Conservation (phyloP, 2,329 filamentous ascomycete genomes). For the Colletotrichum orbiculare region DNA sequence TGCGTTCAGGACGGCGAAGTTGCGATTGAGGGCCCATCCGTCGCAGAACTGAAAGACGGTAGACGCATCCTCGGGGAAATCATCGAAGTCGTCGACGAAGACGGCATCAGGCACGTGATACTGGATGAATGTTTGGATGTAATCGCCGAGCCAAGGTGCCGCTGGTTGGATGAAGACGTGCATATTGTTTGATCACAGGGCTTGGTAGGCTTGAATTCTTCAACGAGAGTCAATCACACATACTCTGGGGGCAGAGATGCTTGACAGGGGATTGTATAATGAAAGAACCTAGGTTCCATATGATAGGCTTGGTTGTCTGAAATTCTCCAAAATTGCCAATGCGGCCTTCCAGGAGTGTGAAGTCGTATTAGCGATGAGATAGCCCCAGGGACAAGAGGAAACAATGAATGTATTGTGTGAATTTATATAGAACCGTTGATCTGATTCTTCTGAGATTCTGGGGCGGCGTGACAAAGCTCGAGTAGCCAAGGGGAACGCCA, state of each 20-base stretch:
- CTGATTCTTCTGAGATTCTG: neutral
- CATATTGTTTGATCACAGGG: conserved; percentile 32
- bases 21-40: conserved; percentile 47
- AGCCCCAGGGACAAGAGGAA: neutral
- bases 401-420: neutral
- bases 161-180: conserved; percentile 42
- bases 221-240: neutral
- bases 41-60: conserved; percentile 48
- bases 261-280: conserved; percentile 20
- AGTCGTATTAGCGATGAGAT: neutral
- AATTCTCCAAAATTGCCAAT: neutral
- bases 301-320: conserved; percentile 1
- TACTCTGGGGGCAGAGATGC: conserved; percentile 25
- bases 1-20: conserved; percentile 48
- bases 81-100: conserved; percentile 43
- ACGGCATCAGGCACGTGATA: conserved; percentile 43
- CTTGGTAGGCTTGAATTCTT: neutral
- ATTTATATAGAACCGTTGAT: conserved; percentile 1
- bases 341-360: neutral
- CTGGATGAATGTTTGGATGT: conserved; percentile 45
- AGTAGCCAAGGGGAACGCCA: conserved; percentile 27
- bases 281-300: conserved; percentile 16
- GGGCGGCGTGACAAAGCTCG: neutral
- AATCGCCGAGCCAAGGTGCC: conserved; percentile 46
- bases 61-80: conserved; percentile 41